phyloP scores from a whole-genome alignment of 768 basidiomycete genomes.

The Mycena amicta region DNA sequence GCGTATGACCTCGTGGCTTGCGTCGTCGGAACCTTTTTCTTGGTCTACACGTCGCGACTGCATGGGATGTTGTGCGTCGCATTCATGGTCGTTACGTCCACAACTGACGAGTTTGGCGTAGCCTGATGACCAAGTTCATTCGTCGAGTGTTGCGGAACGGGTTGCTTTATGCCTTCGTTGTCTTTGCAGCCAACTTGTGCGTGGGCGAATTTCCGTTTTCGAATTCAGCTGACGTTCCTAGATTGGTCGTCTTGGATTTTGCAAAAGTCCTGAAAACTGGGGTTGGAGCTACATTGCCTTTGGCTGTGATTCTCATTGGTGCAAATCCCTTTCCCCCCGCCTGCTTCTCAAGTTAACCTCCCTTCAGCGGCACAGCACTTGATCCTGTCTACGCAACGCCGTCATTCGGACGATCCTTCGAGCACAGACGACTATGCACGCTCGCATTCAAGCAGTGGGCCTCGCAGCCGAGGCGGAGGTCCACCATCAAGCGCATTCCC shows the following conservation, averaged over 20 bases:
- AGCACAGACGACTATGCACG: conserved; percentile 12
- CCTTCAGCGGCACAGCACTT: conserved; percentile 17
- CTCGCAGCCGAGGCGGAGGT: not conserved
- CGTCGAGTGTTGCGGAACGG: conserved; percentile 11
- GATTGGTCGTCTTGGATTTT: conserved; percentile 22
- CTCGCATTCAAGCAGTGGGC: conserved; percentile 1
- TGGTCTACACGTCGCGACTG: conserved; percentile 10
- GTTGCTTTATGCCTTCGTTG: conserved; percentile 6
- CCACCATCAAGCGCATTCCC: not conserved
- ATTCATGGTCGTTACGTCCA: not conserved
- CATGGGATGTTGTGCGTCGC: conserved; percentile 12
- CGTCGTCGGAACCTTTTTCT: conserved; percentile 11
- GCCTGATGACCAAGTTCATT: conserved; percentile 17
- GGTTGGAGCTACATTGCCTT: conserved; percentile 14
- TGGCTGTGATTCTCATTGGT: conserved; percentile 18
- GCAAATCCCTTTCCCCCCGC: not conserved
- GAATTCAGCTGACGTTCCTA: not conserved
- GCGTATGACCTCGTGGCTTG: conserved; percentile 15
- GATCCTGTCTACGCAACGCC: conserved; percentile 17
- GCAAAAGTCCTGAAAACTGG: conserved; percentile 7
- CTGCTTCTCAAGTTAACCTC: not conserved
- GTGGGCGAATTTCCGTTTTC: not conserved
- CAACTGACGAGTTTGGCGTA: not conserved
- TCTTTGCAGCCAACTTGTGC: conserved; percentile 17
- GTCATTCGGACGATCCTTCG: conserved; percentile 2